phyloP scores from a whole-genome alignment of 2,329 filamentous ascomycete species.

The Ascochyta pisi region DNA sequence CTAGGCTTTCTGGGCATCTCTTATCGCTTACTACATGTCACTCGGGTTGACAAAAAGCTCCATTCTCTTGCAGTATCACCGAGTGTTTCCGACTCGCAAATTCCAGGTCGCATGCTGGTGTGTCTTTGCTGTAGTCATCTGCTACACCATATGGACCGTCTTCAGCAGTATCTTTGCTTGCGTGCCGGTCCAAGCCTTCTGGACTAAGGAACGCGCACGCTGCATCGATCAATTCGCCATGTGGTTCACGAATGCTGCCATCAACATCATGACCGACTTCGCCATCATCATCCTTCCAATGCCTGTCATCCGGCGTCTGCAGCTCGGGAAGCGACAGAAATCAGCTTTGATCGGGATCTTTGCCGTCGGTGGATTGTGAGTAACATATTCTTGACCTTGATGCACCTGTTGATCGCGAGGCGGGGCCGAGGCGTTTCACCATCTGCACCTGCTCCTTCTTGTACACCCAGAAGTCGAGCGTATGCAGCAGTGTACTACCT shows the following conservation, averaged over 20 bases:
- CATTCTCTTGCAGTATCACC: conserved; percentile 43
- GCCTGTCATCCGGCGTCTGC: conserved; percentile 43
- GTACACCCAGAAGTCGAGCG: neutral
- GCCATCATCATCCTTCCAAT: conserved; percentile 45
- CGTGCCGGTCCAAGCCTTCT: conserved; percentile 42
- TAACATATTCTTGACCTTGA: conserved; percentile 6
- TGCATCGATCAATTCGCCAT: conserved; percentile 43
- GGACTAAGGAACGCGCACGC: conserved; percentile 37
- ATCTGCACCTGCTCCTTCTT: conserved; percentile 12
- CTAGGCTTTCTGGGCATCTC: conserved; percentile 42
- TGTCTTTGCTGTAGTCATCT: conserved; percentile 34
- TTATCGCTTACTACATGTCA: conserved; percentile 44
- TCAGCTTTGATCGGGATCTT: conserved; percentile 48
- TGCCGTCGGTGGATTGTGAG: conserved; percentile 51
- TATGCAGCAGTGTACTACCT: neutral
- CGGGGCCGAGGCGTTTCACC: conserved; percentile 1
- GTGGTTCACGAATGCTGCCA: conserved; percentile 41
- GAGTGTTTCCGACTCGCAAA: conserved; percentile 39
- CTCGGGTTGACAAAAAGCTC: conserved; percentile 44
- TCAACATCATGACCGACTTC: conserved; percentile 46
- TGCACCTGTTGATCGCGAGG: conserved; percentile 1
- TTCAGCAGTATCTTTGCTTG: conserved; percentile 45
- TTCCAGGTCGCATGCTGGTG: conserved; percentile 36
- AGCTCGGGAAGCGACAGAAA: conserved; percentile 46
- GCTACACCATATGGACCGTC: conserved; percentile 42